phyloP scores from a whole-genome alignment of 345 rosid species.

The Hibiscus trionum region DNA sequence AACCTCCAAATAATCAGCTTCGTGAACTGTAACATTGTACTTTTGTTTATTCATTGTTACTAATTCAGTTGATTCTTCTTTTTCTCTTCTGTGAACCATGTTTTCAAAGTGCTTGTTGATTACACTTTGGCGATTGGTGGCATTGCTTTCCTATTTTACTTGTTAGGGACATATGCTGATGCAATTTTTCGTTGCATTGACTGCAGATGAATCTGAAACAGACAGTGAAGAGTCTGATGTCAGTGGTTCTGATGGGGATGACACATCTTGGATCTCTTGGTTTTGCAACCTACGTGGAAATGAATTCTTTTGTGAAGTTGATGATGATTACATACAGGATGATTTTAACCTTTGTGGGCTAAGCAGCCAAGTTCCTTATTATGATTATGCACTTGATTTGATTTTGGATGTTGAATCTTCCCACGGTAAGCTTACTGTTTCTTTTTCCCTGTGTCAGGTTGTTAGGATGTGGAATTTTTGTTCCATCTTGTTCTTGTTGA shows the following conservation, averaged over 20 bases:
- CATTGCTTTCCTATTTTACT: not conserved
- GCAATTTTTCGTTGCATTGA: slow-evolving; percentile 9
- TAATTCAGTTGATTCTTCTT: not conserved
- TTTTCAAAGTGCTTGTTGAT: not conserved
- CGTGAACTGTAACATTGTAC: not conserved
- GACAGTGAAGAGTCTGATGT: slow-evolving; percentile 95
- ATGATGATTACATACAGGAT: slow-evolving; percentile 96
- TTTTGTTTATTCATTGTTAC: not conserved
- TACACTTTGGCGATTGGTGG: not conserved
- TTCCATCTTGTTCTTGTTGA: not conserved
- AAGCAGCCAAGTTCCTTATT: slow-evolving; percentile 94
- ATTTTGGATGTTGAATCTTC: slow-evolving; percentile 94
- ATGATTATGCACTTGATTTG: slow-evolving; percentile 94
- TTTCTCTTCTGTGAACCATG: not conserved
- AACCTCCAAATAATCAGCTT: not conserved
- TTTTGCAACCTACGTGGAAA: slow-evolving; percentile 91
- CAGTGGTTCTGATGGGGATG: slow-evolving; percentile 98
- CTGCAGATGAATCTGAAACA: slow-evolving; percentile 76
- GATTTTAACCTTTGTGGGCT: slow-evolving; percentile 94
- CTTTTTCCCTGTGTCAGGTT: slow-evolving; percentile 65
- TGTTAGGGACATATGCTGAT: not conserved
- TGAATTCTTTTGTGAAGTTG: slow-evolving; percentile 98
- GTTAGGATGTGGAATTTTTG: not conserved
- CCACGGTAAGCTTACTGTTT: slow-evolving; percentile 48
- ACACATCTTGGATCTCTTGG: slow-evolving; percentile 97